Conservation (phyloP, 1,139 yeast species). For the Suhomyces kunorum region DNA sequence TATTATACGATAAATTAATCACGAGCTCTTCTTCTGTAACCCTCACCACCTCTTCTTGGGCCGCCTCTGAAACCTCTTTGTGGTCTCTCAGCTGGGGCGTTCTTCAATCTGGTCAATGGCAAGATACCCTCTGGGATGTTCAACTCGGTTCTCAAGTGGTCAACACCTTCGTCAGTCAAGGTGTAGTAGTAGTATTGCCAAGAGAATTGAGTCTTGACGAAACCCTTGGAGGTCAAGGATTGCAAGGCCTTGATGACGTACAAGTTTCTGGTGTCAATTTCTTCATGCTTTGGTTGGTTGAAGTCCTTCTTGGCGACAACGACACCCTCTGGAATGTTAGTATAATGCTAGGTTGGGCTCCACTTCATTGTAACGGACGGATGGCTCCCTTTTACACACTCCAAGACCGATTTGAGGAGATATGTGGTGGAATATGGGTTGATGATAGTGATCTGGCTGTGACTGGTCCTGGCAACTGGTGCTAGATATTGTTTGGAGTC, state of each 20-base stretch:
- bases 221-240: slow-evolving; percentile 98
- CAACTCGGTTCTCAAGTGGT: slow-evolving; percentile 96
- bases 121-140: slow-evolving; percentile 98
- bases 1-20: slow-evolving; percentile 32
- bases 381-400: too few species aligned
- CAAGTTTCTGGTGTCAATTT: slow-evolving; percentile 96
- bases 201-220: slow-evolving; percentile 99
- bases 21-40: slow-evolving; percentile 51
- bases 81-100: slow-evolving; percentile 84
- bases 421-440: not conserved
- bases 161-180: slow-evolving; percentile 99
- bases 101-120: slow-evolving; percentile 98
- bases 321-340: slow-evolving; percentile 82
- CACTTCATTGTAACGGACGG: too few species aligned
- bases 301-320: slow-evolving; percentile 99
- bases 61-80: slow-evolving; percentile 51
- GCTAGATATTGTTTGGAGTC: too few species aligned
- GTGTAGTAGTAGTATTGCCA: slow-evolving; percentile 99
- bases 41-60: slow-evolving; percentile 39
- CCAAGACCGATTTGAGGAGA: too few species aligned
- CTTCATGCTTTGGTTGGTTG: slow-evolving; percentile 97
- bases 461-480: too few species aligned
- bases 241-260: slow-evolving; percentile 99
- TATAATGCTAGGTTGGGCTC: slow-evolving; percentile 20
- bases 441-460: too few species aligned